A percentile compares a stretch with the other conserved stretches of the same genome.
These are phyloP conservation scores for Harrya chromipes DNA, from an alignment of 768 basidiomycete genomes.

Conservation along the genomic window DNA sequence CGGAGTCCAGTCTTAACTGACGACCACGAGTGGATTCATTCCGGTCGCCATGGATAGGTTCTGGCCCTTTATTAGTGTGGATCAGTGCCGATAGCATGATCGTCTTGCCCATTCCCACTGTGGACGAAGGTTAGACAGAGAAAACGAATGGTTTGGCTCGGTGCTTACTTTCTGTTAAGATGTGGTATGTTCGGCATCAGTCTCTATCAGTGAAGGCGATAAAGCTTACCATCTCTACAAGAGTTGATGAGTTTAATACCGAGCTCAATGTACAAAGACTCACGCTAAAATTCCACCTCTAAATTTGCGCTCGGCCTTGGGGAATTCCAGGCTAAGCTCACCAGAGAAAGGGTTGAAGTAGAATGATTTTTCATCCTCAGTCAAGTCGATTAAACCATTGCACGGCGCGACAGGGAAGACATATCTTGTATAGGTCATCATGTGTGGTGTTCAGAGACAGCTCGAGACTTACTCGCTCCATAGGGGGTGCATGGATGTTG, in stretches of 20 bases:
- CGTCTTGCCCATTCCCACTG: constrained; percentile 96
- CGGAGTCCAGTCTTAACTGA: constrained; percentile 60
- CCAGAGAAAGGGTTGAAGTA: constrained; percentile 93
- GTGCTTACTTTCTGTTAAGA: constrained; percentile 47
- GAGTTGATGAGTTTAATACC: constrained; percentile 4
- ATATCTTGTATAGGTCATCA: constrained; percentile 49
- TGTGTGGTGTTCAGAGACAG: background rate
- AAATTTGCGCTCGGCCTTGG: constrained; percentile 71
- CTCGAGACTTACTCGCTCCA: constrained; percentile 77
- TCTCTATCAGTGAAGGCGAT: background rate
- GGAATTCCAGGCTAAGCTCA: constrained; percentile 83
- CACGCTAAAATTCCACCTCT: constrained; percentile 90
- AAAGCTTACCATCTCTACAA: constrained; percentile 34
- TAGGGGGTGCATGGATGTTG: constrained; percentile 81
- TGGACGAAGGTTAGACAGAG: constrained; percentile 5
- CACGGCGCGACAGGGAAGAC: constrained; percentile 61
- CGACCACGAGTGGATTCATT: constrained; percentile 40
- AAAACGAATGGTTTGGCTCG: background rate
- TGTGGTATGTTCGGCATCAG: constrained; percentile 9
- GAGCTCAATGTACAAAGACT: constrained; percentile 28
- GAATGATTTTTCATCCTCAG: constrained; percentile 73
- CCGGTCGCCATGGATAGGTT: constrained; percentile 33
- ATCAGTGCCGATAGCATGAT: constrained; percentile 92
- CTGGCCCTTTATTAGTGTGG: constrained; percentile 63
- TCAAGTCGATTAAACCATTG: constrained; percentile 69